Base-by-base conservation (phyloP, 768 basidiomycete species). In the Rhodotorula kratochvilovae region DNA sequence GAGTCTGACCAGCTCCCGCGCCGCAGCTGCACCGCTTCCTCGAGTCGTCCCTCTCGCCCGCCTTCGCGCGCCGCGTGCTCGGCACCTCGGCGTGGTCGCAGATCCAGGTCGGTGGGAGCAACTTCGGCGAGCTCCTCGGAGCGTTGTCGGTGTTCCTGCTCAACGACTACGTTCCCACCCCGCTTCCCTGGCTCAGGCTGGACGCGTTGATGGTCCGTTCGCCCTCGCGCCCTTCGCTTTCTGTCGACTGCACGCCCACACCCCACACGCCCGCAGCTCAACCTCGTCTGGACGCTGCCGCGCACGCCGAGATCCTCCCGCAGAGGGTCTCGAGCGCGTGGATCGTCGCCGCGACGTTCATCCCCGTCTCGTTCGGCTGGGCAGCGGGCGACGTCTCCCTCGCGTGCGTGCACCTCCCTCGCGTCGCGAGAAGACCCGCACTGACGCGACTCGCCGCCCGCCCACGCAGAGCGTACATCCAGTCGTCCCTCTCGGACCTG, bases 371-470 rank as follows among this genome's bases (percentile, higher is more conserved):
- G 31, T 71, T 67, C 61, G 73, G 78, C 50, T 80, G 79, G 79
- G 78, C 78, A 19, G 77, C 79, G 17, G 79, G 79, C 0, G 79
- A 80, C 58, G 78, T 79, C 66, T 78, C 77, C 1, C 70, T 79
- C 43, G 79, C 79, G 15, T 21, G 48, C 27, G 27, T 50, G n/a
- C n/a, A n/a, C n/a, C 21, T 50, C 48, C 21, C 48, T 50, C 19
- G 10, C 48, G 19, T n/a, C n/a, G n/a, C n/a, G n/a, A n/a, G n/a
- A n/a, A n/a, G n/a, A n/a, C n/a, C n/a, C n/a, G n/a, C n/a, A n/a
- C 27, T 50, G 48, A n/a, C 19, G 12, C 27, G 48, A 6, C 19
- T 6, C 21, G 6, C 48, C 7, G 21, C 10, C 48, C 27, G 11
- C 19, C 12, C 10, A 23, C 48, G 48, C 19, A 23, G 19, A 33